Evolutionary conservation across 202 grass and related monocot species (phyloP).

Genomic region (Bolboschoenoplectus hybrid): DNA sequence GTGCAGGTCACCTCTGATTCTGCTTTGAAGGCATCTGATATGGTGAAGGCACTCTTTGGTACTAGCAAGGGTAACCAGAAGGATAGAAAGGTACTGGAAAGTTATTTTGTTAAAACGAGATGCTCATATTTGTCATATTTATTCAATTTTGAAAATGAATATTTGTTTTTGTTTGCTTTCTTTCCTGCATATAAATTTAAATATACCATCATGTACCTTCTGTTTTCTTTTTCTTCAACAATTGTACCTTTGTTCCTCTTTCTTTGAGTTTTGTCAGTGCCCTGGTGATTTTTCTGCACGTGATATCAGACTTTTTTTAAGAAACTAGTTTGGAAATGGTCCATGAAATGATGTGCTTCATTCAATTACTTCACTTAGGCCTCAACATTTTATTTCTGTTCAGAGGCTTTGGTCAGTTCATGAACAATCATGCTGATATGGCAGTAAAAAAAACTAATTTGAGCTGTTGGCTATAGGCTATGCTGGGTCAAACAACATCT

Average conservation of each 20-base stretch:
- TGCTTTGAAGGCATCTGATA: conserved; percentile 89
- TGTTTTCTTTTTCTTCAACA: not conserved
- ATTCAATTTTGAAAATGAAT: not conserved
- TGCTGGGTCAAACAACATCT: not conserved
- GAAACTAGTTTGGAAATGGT: not conserved
- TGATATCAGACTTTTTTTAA: not conserved
- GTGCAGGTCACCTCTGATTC: conserved; percentile 77
- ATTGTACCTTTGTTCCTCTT: not conserved
- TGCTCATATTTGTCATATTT: not conserved
- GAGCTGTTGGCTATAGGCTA: not conserved
- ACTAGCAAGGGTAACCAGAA: conserved; percentile 72
- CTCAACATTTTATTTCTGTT: not conserved
- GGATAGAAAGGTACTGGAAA: conserved; percentile 42
- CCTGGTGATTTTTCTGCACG: not conserved
- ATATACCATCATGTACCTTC: not conserved
- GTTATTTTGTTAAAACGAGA: not conserved
- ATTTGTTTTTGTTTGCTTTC: not conserved
- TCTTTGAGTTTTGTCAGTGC: not conserved
- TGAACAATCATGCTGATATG: not conserved
- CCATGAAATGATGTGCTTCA: not conserved
- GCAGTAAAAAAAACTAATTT: not conserved
- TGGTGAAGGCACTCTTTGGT: conserved; percentile 73
- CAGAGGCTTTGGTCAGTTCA: conserved; percentile 1
- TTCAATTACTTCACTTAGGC: not conserved
- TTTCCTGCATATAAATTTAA: not conserved